Percentiles rank a stretch among this genome's conserved stretches.
phyloP scores from a whole-genome alignment of 2,329 filamentous ascomycete species.

The Rutstroemia sp. region DNA sequence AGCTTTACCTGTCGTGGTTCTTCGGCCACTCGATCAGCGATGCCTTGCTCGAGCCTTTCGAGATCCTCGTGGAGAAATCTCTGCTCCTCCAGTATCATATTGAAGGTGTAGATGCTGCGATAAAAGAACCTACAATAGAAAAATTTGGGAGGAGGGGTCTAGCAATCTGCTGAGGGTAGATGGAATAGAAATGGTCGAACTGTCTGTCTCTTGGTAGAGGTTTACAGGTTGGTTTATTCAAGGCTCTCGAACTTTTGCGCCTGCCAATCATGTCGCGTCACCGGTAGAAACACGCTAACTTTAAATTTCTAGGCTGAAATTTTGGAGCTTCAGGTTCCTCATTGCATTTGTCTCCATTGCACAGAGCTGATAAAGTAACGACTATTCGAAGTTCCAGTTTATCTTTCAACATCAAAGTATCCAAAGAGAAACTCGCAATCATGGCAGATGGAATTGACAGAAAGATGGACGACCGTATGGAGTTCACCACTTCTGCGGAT shows the following conservation, averaged over 20 bases:
- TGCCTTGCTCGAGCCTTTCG: slow-evolving; percentile 89
- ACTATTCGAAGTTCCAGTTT: not conserved
- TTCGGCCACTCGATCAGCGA: slow-evolving; percentile 80
- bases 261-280: slow-evolving; percentile 19
- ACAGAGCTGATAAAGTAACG: not conserved
- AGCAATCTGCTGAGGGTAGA: not conserved
- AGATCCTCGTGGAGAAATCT: slow-evolving; percentile 92
- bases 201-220: not conserved
- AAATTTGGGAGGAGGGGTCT: too few species aligned
- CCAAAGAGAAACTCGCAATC: slow-evolving; percentile 19
- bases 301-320: slow-evolving; percentile 14
- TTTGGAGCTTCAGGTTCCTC: slow-evolving; percentile 3
- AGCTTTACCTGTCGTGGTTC: slow-evolving; percentile 71
- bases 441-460: slow-evolving; percentile 93
- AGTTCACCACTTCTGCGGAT: slow-evolving; percentile 97
- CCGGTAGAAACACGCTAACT: slow-evolving; percentile 8
- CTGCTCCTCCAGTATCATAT: slow-evolving; percentile 86
- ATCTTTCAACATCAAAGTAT: slow-evolving; percentile 2
- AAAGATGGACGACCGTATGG: slow-evolving; percentile 92
- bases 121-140: too few species aligned
- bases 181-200: not conserved
- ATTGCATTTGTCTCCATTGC: not conserved
- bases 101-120: not conserved
- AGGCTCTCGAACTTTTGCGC: slow-evolving; percentile 11
- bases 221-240: slow-evolving; percentile 3